Percentiles rank a stretch among this genome's conserved stretches.
Evolutionary conservation across 2,329 filamentous ascomycete genomes (phyloP).

Genomic region (Hypomyces rosellus): DNA sequence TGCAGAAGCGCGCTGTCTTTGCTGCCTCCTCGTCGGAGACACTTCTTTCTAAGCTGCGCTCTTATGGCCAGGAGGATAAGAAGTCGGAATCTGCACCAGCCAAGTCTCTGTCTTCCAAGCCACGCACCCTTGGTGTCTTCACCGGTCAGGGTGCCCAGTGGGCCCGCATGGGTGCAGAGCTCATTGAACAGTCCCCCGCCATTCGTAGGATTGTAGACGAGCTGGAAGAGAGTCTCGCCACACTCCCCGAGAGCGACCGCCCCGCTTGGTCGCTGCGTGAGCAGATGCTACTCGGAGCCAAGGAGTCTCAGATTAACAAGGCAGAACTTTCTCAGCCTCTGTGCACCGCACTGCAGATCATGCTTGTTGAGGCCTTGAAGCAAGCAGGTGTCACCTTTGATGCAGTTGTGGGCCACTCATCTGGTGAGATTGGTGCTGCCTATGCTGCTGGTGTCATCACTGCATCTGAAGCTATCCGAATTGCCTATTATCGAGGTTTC

Average conservation of each 20-base stretch:
- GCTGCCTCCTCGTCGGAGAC: neutral
- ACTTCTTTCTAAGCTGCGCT: neutral
- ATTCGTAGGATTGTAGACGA: neutral
- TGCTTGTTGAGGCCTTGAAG: neutral
- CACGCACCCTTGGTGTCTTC: conserved; percentile 21
- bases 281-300: neutral
- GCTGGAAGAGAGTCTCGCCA: neutral
- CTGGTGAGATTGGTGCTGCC: neutral
- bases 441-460: neutral
- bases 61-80: neutral
- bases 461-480: neutral
- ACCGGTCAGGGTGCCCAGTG: conserved; percentile 31
- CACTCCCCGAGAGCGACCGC: neutral
- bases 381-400: neutral
- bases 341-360: neutral
- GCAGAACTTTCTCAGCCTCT: neutral
- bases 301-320: neutral
- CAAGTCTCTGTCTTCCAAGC: neutral
- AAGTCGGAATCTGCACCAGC: neutral
- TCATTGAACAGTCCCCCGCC: conserved; percentile 1
- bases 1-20: neutral
- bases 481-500: neutral
- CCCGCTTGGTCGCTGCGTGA: neutral
- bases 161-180: conserved; percentile 23
- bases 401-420: conserved; percentile 1